Evolutionary conservation across 1,284 basidiomycete species (phyloP), one percentile per base, ranked within the genome.

Genomic region (Xanthoconium separans): DNA sequence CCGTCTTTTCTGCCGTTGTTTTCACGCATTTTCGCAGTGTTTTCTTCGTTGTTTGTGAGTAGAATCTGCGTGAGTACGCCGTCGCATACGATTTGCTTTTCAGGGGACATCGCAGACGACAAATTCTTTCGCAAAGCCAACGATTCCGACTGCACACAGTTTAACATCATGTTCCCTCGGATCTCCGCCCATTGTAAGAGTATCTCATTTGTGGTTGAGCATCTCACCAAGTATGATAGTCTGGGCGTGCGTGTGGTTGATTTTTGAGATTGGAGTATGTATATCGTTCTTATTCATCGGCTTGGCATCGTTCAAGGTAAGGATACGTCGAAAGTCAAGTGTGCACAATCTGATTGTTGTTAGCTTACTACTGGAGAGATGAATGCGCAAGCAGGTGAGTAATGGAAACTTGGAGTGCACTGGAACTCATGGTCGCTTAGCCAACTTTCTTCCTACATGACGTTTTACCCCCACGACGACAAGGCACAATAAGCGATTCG

Each of bases 71-170:
- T 34, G 42, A 37, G 44, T 44, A 20, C 41, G 29, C 9, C 33
- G 29, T 54, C 42, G 22, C 51, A 43, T 44, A 44, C 42, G 11
- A 53, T 47, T 45, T 45, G 27, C 33, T 57, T 55, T 40, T 54
- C 62, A 91, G 89, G 89, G 90, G 89, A 92, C 64, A 82, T 92
- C 30, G 82, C 89, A 47, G 89, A 92, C 65, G 89, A 92, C 67
- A 82, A 87, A 58, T 91, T 91, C 73, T 92, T 92, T 72, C 87
- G 89, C 63, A 92, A 92, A 73, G 79, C 81, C 24, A 92, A 92
- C 62, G 89, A 91, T 64, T 91, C 89, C 4, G 89, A 92, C 63
- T 85, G 86, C 44, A 89, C 89, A 5, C 89, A 92, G 63, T 92
- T 89, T 65, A 70, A 79, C 15, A 69, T 90, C 41, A 66, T 92